Conservation (phyloP, 202 grass and related monocot genomes). For the Eragrostis tef region DNA sequence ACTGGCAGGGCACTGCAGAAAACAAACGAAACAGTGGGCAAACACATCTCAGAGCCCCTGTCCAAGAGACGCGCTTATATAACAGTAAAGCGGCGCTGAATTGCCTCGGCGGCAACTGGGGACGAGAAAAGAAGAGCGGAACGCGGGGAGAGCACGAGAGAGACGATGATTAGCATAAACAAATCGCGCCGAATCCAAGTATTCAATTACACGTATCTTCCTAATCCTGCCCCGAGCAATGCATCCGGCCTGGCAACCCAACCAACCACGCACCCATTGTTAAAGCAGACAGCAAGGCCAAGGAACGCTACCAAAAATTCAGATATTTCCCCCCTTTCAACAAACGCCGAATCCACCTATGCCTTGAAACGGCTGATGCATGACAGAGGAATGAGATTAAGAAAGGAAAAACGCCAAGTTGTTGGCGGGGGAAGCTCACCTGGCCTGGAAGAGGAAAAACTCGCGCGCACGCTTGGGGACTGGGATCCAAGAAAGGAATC, state of each 20-base stretch:
- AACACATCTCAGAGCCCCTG: constrained; percentile 48
- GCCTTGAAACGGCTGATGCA: constrained; percentile 47
- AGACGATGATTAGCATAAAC: constrained; percentile 40
- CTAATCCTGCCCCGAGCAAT: constrained; percentile 57
- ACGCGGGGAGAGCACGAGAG: constrained; percentile 35
- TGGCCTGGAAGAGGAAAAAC: constrained; percentile 38
- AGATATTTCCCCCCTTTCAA: not conserved
- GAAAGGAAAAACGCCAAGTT: not conserved
- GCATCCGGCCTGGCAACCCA: constrained; percentile 54
- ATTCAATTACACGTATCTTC: constrained; percentile 57
- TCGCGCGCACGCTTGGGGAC: constrained; percentile 39
- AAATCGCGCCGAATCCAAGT: constrained; percentile 52
- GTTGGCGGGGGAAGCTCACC: constrained; percentile 48
- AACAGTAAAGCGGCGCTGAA: constrained; percentile 63
- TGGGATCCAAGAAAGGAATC: constrained; percentile 43
- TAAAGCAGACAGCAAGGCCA: constrained; percentile 38
- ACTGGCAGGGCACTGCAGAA: constrained; percentile 39
- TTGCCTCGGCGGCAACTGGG: constrained; percentile 51
- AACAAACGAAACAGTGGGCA: constrained; percentile 35
- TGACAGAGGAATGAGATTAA: constrained; percentile 23
- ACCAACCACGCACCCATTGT: constrained; percentile 52
- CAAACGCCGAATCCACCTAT: constrained; percentile 32
- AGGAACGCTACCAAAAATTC: constrained; percentile 34
- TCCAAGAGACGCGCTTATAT: constrained; percentile 52
- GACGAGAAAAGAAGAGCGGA: constrained; percentile 39